Base-by-base conservation (phyloP, 495 filamentous ascomycete species). In the Penicillium paradoxum region DNA sequence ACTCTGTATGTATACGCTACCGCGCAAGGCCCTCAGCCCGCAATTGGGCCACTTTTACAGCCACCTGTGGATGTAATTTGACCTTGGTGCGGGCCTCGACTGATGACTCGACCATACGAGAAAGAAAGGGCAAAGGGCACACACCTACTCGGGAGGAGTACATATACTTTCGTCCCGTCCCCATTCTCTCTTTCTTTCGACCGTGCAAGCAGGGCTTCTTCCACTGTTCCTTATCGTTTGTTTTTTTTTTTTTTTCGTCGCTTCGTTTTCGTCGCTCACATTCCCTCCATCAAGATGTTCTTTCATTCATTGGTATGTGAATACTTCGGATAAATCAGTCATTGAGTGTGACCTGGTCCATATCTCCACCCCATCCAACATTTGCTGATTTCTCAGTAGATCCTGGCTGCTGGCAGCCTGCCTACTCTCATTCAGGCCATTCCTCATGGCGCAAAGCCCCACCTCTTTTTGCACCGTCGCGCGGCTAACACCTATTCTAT, bases 401-500 rank as follows among this genome's bases (percentile, higher is more conserved):
- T 66, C 48, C 45, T 66, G 53, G 63, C 63, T 66, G 63, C 63
- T 60, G 63, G 63, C 63, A 66, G 63, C 58, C 63, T 66, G 58
- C 41, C 63, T 54, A 56, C 57, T 41, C 45, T 61, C 45, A 41
- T 49, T 57, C 43, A 32, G 36, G 33, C 49, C 37, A 52, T 53
- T 58, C 63, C 41, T 37, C 49, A 43, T 46, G 56, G 54, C 24
- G 29, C 25, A 29, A 30, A 37, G 25, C 53, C 51, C 43, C 47
- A 33, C 38, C 57, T 56, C 51, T 59, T 53, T 32, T 55, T 65
- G 45, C 53, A 41, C 52, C 57, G 56, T 55, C 58, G 60, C 53
- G 58, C 63, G 29, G 42, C 53, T 19, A 45, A 49, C 14, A 27
- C 42, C 30, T 53, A 53, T 45, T 30, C 40, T 21, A 37, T 62